Percentiles rank a stretch among this genome's conserved stretches.
These are phyloP conservation scores for Ormosia emarginata DNA, from an alignment of 306 rosid genomes.

Conservation along the genomic window DNA sequence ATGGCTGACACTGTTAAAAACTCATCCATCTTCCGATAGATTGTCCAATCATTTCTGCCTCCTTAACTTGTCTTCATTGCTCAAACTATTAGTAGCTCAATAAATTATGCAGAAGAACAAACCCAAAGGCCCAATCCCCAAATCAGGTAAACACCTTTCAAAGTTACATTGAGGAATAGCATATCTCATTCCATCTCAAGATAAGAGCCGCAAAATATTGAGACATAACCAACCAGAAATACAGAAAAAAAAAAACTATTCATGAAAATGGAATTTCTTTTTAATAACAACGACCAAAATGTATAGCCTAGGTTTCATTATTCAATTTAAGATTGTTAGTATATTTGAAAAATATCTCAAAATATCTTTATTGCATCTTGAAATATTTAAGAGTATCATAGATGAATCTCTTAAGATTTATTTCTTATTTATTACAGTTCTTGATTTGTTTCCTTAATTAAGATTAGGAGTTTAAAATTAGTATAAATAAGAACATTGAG, in stretches of 20 bases:
- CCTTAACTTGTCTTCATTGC: background rate
- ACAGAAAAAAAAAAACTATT: background rate
- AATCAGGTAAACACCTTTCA: background rate
- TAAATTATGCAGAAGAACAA: background rate
- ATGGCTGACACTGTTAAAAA: background rate
- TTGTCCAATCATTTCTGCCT: background rate
- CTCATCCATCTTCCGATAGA: background rate
- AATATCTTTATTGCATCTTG: no score
- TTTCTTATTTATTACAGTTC: no score
- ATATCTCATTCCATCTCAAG: slow-evolving; percentile 12
- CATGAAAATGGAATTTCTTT: background rate
- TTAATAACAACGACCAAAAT: background rate
- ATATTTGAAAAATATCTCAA: no score
- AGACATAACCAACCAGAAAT: background rate
- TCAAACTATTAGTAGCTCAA: background rate
- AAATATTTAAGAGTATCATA: no score
- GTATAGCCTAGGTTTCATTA: background rate
- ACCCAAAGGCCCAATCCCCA: background rate
- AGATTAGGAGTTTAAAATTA: no score
- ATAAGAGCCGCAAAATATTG: background rate
- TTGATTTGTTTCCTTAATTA: no score
- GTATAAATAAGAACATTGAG: no score
- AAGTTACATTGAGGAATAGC: background rate
- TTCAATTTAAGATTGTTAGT: no score
- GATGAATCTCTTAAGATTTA: no score